phyloP scores from a whole-genome alignment of 805 yeast genomes.

The Lipomyces yamanashiensis region DNA sequence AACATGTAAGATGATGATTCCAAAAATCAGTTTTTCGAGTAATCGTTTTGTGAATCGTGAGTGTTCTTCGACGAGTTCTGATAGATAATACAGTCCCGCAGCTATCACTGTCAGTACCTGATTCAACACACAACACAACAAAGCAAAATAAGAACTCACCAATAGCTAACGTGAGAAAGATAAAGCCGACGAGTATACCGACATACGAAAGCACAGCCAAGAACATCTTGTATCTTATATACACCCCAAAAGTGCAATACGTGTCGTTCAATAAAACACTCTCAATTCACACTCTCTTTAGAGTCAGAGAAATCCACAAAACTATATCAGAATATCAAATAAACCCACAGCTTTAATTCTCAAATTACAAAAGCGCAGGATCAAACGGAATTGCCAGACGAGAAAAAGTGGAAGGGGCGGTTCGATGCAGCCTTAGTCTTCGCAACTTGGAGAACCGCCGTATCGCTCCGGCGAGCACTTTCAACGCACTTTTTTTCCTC shows the following conservation, averaged over 20 bases:
- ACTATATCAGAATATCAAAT: no score
- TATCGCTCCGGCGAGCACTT: no score
- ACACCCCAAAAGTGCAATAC: background rate
- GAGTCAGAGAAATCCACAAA: no score
- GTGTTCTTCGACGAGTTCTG: conserved; percentile 93
- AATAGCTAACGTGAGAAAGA: conserved; percentile 60
- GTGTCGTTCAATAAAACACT: background rate
- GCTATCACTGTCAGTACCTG: conserved; percentile 58
- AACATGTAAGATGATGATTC: conserved; percentile 58
- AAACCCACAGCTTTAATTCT: no score
- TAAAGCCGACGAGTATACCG: conserved; percentile 66
- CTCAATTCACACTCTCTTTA: no score
- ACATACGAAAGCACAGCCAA: conserved; percentile 61
- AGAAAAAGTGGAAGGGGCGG: no score
- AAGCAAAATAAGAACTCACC: conserved; percentile 35
- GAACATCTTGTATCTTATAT: conserved; percentile 51
- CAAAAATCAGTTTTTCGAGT: conserved; percentile 64
- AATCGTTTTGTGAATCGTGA: conserved; percentile 80
- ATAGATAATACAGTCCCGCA: conserved; percentile 86
- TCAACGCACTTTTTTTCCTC: no score
- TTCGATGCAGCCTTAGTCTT: no score
- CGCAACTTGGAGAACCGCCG: no score
- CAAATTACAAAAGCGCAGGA: no score
- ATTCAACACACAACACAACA: conserved; percentile 47
- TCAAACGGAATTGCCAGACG: no score